phyloP scores from a whole-genome alignment of 495 filamentous ascomycete genomes.

The Penicillium coprophilum region DNA sequence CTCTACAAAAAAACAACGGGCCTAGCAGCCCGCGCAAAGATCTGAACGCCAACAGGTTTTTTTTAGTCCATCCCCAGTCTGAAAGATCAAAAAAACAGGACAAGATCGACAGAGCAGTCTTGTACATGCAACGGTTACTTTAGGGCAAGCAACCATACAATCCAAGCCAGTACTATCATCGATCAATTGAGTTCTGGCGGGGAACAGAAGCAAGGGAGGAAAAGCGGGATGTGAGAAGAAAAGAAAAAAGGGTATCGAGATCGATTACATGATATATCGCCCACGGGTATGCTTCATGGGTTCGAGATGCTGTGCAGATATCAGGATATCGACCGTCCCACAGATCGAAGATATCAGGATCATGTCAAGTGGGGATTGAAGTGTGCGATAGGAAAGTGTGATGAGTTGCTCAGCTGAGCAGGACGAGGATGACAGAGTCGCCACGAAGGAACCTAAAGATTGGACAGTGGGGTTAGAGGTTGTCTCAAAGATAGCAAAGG shows the following conservation, averaged over 20 bases:
- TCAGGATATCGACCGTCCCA: constrained; percentile 16
- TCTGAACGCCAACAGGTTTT: constrained; percentile 26
- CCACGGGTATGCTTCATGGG: constrained; percentile 7
- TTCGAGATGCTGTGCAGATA: constrained; percentile 16
- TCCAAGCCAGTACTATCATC: constrained; percentile 1
- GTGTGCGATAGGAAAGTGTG: constrained; percentile 13
- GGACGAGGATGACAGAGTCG: constrained; percentile 89
- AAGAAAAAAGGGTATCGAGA: constrained; percentile 28
- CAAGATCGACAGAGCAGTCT: background rate
- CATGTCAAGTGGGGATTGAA: constrained; percentile 20
- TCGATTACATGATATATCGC: constrained; percentile 26
- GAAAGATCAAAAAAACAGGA: constrained; percentile 2
- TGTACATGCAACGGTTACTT: constrained; percentile 21
- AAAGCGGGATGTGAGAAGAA: constrained; percentile 8
- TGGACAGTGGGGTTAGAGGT: constrained; percentile 7
- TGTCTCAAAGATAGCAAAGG: constrained; percentile 2
- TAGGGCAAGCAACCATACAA: constrained; percentile 4
- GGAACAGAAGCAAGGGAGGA: constrained; percentile 28
- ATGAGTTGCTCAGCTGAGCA: constrained; percentile 66
- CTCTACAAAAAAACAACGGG: constrained; percentile 15
- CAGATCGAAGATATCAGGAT: constrained; percentile 16
- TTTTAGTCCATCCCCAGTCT: constrained; percentile 10
- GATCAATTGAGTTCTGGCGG: constrained; percentile 10
- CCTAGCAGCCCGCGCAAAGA: constrained; percentile 14
- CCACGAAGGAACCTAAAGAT: constrained; percentile 80